phyloP scores from a whole-genome alignment of 441 rosid genomes.

The Corymbia calophylla region DNA sequence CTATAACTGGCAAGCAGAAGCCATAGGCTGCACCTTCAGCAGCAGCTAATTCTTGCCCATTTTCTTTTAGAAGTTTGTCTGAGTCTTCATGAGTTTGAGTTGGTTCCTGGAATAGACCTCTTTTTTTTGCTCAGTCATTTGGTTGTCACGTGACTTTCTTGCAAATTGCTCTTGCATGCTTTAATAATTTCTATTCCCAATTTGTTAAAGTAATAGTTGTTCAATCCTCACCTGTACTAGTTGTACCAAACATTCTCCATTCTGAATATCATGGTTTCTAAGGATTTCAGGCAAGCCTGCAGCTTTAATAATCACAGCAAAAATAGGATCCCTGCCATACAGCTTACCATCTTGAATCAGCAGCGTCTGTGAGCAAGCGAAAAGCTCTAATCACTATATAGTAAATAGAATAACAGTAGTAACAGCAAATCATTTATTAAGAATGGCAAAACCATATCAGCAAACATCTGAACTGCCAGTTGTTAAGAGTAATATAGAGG shows the following conservation, averaged over 20 bases:
- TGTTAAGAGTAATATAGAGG: neutral
- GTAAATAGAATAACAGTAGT: neutral
- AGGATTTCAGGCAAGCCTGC: constrained; percentile 63
- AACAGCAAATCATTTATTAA: neutral
- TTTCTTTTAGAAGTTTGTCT: neutral
- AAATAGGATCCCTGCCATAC: constrained; percentile 75
- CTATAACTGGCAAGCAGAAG: neutral
- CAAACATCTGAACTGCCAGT: neutral
- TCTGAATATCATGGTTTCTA: constrained; percentile 61
- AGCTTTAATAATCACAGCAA: constrained; percentile 59
- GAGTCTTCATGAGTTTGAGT: neutral
- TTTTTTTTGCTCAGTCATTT: neutral
- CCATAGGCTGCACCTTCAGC: neutral
- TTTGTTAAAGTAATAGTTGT: neutral
- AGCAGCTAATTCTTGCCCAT: neutral
- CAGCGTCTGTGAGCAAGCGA: constrained; percentile 51
- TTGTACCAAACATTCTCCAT: constrained; percentile 64
- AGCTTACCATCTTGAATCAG: constrained; percentile 98
- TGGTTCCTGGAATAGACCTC: neutral
- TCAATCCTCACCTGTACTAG: constrained; percentile 56
- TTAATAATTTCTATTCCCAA: neutral
- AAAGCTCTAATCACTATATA: neutral
- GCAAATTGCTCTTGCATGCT: neutral
- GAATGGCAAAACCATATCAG: neutral
- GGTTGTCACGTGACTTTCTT: neutral